Evolutionary conservation across 495 filamentous ascomycete genomes (phyloP), one percentile per base, ranked within the genome.

Genomic region (Hyaloscypha hepaticicola): DNA sequence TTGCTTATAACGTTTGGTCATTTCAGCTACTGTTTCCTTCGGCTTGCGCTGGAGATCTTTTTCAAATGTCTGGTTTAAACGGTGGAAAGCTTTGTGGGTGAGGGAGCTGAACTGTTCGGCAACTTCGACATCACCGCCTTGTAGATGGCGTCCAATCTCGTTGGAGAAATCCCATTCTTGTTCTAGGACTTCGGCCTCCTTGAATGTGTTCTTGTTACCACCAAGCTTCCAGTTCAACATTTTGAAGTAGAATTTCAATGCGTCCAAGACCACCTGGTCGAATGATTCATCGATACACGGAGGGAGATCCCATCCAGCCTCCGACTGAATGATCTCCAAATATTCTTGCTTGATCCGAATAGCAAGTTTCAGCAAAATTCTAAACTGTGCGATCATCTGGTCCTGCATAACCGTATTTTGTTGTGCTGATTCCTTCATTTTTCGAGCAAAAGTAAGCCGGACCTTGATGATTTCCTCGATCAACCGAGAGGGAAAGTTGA

Each of bases 201-300:
- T 98, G 83, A 98, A 98, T 0, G 95, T 97, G 76, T 98, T 99
- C 73, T 96, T 97, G 77, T 97, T 98, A 51, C 92, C 91, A 72
- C 92, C 92, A 52, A 99, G 79, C 73, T 97, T 97, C 90, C 93
- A 97, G 70, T 96, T 96, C 58, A 99, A 80, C 78, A 99, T 89
- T 69, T 92, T 90, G 80, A 99, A 98, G 73, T 98, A 99, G 73
- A 96, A 98, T 72, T 93, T 96, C 67, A 99, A 81, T 1, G 94
- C 94, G 72, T 97, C 93, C 57, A 99, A 75, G 7, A 97, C 92
- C n/a, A 95, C 91, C n/a, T 86, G 82, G 71, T 99, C 95, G 70
- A 98, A 98, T 57, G 91, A 90, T 66, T 99, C 95, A 72, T 97
- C 95, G 68, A 99, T 96, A 74, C 94, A 98, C 2, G 92, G 91